Evolutionary conservation across 2,329 filamentous ascomycete species (phyloP), one percentile per base, ranked within the genome.

Genomic region (Calonectria leucothoes): DNA sequence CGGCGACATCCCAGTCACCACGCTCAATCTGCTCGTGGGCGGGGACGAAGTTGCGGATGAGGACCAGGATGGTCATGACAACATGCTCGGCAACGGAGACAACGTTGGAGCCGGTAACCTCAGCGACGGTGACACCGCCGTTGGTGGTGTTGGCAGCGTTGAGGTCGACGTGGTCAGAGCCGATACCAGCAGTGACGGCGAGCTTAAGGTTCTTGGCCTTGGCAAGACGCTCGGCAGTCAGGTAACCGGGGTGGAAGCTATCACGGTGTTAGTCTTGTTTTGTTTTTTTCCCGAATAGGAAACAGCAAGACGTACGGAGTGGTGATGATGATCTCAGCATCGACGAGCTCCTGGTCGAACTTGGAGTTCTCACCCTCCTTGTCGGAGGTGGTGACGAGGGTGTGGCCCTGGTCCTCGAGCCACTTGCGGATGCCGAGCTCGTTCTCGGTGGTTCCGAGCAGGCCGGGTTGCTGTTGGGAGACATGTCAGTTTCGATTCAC

Each of bases 151-250:
- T 98, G 86, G 97, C 97, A 55, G 94, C 95, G 85, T 98, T 93
- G 77, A 98, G 92, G 88, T 99, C 97, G 84, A 99, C 95, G 87
- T 99, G 97, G 89, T 99, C 97, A 66, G 96, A 98, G 80, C 97
- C 97, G 84, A 99, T 98, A 89, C 97, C 97, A 81, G 97, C 97
- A 66, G 97, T 99, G 86, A 99, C 88, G 85, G 96, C 96, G 75
- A 99, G 90, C 93, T 98, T 98, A 83, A 99, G 94, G 72, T 99
- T 98, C 94, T 98, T 98, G 80, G 97, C 97, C 90, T 97, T 98
- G 82, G 95, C 95, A 70, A 99, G 93, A 84, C 97, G 96, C 89
- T 98, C 96, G 69, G 95, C 95, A 64, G 94, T 98, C 73, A 99
- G 94, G 90, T 99, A 99, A 78, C 96, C 97, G 69, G 96, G 96